Base-by-base conservation (phyloP, 805 yeast genomes). In the Candida khao-thaluensis region DNA sequence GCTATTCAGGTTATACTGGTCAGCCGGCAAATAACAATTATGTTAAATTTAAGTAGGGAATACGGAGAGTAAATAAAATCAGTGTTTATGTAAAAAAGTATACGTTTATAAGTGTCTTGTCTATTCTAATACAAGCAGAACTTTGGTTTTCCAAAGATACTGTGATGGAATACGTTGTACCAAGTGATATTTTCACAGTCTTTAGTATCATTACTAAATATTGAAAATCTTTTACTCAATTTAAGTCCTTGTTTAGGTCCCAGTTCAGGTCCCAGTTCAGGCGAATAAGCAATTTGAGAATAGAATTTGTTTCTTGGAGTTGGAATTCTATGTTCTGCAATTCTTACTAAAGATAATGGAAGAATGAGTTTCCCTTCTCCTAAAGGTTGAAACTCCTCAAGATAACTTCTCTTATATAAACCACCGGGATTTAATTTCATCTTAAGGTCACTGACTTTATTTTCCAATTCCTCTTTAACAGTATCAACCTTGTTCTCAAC, bases 101-200 rank as follows among this genome's bases (percentile, higher is more conserved):
- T 17, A n/a, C n/a, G n/a, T n/a, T n/a, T n/a, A n/a, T n/a, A n/a
- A n/a, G n/a, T n/a, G 10, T 10, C 24, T 7, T 22, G 10, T 22
- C 7, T 22, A 22, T 7, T 15, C 15, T 37, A 16, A 38, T 14
- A 14, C 8, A 50, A 47, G 40, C 71, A 66, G 41, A 66, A 62
- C 20, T 62, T 58, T 8, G 72, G 73, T 34, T 64, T 68, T 0
- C 79, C 80, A 50, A 74, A 75, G 6, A 76, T 58, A 37, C 76
- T 66, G 40, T 72, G 72, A 44, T 67, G 77, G 44, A 77, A 70
- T 0, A 75, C 66, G 40, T 69, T 74, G 45, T 53, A 67, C 81
- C 81, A 76, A 0, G 79, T 75, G 8, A 76, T 66, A 3, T 69
- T 69, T 18, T 65, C 72, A 55, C 81, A 76, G 18, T 60, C 60